phyloP scores from a whole-genome alignment of 2,329 filamentous ascomycete species.

The Aspergillus fructus region DNA sequence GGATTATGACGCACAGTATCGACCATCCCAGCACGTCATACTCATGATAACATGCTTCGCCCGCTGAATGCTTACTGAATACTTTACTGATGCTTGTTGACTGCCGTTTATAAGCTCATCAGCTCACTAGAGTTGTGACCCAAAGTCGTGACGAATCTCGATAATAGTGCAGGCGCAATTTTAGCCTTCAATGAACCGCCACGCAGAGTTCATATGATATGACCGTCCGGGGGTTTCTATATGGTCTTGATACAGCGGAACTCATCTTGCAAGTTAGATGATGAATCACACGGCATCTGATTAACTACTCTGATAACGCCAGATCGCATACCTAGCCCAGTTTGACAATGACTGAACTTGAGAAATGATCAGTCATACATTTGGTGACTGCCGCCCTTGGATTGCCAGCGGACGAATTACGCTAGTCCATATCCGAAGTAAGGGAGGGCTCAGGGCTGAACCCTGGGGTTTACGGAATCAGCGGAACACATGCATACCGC shows the following conservation, averaged over 20 bases:
- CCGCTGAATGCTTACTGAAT: neutral
- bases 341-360: neutral
- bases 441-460: conserved; percentile 30
- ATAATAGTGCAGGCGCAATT: no score
- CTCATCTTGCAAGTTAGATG: neutral
- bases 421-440: conserved; percentile 26
- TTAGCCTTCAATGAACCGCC: no score
- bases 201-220: neutral
- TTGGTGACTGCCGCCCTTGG: neutral
- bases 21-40: neutral
- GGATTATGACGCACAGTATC: neutral
- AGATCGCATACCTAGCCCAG: no score
- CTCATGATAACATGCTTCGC: neutral
- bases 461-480: conserved; percentile 26
- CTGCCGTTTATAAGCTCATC: neutral
- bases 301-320: no score
- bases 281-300: neutral
- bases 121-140: no score
- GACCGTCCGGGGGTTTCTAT: neutral
- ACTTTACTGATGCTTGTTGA: neutral
- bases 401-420: neutral
- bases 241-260: neutral
- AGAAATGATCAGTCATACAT: neutral
- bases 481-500: conserved; percentile 14
- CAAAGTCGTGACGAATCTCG: no score